phyloP scores from a whole-genome alignment of 495 filamentous ascomycete species.

The Aspergillus ellipticus region DNA sequence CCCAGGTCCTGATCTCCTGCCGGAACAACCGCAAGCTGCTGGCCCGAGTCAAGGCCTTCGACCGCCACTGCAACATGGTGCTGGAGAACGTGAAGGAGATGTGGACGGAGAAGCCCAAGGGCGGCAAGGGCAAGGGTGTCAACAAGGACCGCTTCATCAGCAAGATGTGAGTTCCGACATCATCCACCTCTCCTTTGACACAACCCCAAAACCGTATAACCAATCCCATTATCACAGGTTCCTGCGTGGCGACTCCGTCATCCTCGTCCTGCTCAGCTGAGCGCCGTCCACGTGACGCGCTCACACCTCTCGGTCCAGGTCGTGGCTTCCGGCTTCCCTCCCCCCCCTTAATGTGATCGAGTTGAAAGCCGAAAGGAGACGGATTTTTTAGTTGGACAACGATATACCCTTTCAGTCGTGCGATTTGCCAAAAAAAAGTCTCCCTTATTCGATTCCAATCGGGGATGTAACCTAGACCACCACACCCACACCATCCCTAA shows the following conservation, averaged over 20 bases:
- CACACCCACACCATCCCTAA: neutral
- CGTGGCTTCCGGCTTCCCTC: neutral
- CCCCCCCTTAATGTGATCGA: neutral
- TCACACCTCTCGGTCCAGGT: neutral
- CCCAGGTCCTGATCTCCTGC: slow-evolving; percentile 85
- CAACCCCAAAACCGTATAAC: too few species aligned
- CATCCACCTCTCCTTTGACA: too few species aligned
- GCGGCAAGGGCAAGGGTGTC: slow-evolving; percentile 82
- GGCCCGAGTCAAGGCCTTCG: slow-evolving; percentile 79
- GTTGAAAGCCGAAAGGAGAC: neutral
- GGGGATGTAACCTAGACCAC: neutral
- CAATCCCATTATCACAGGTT: slow-evolving; percentile 60
- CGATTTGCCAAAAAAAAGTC: slow-evolving; percentile 5
- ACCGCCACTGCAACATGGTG: slow-evolving; percentile 98
- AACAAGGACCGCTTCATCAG: slow-evolving; percentile 99
- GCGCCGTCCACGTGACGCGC: slow-evolving; percentile 19
- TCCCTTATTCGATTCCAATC: neutral
- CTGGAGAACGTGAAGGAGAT: slow-evolving; percentile 98
- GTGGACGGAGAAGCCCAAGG: slow-evolving; percentile 95
- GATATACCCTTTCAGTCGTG: slow-evolving; percentile 9
- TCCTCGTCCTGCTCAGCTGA: slow-evolving; percentile 86
- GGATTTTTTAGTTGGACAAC: slow-evolving; percentile 5
- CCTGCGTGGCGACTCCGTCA: slow-evolving; percentile 88
- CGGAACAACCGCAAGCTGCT: slow-evolving; percentile 85
- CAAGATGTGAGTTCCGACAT: slow-evolving; percentile 74